These are phyloP conservation scores for Tetracladium setigerum DNA, from an alignment of 495 filamentous ascomycete genomes.

Conservation along the genomic window DNA sequence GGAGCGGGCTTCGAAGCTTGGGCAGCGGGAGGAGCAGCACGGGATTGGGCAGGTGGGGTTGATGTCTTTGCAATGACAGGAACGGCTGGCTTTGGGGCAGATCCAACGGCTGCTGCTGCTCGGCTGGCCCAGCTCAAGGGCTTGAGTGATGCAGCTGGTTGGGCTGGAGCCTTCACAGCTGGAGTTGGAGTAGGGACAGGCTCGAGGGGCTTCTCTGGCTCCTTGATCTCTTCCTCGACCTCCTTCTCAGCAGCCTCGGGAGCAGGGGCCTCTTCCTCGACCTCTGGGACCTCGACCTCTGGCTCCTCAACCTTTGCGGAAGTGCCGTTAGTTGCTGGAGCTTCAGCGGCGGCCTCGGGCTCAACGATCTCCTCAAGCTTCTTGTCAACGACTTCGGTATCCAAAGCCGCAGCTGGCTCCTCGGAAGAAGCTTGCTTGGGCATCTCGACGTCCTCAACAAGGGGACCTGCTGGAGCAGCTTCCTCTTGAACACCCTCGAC, in stretches of 20 bases:
- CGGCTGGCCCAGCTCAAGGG: constrained; percentile 92
- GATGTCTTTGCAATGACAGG: constrained; percentile 26
- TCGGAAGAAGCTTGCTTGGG: constrained; percentile 30
- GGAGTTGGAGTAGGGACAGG: constrained; percentile 45
- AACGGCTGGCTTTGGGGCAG: constrained; percentile 35
- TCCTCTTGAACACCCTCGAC: constrained; percentile 37
- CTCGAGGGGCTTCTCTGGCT: constrained; percentile 38
- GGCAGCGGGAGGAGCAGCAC: constrained; percentile 18
- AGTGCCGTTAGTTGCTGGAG: constrained; percentile 27
- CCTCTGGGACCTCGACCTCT: constrained; percentile 20
- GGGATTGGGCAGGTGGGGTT: constrained; percentile 20
- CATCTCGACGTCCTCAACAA: constrained; percentile 35
- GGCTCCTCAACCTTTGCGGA: constrained; percentile 23
- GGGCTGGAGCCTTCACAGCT: constrained; percentile 26
- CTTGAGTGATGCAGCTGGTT: constrained; percentile 31
- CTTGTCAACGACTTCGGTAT: constrained; percentile 37
- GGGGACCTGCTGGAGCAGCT: constrained; percentile 35
- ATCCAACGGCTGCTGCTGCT: constrained; percentile 39
- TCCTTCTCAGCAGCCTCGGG: constrained; percentile 27
- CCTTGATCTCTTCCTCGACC: constrained; percentile 28
- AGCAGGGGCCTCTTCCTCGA: constrained; percentile 11
- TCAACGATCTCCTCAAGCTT: constrained; percentile 39
- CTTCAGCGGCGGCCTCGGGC: constrained; percentile 19
- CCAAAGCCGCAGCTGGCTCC: constrained; percentile 31
- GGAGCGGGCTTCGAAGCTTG: constrained; percentile 24